Percentiles rank a stretch among this genome's conserved stretches.
These are phyloP conservation scores for Leishmania turanica DNA, from an alignment of 208 protist genomes.

Conservation along the genomic window DNA sequence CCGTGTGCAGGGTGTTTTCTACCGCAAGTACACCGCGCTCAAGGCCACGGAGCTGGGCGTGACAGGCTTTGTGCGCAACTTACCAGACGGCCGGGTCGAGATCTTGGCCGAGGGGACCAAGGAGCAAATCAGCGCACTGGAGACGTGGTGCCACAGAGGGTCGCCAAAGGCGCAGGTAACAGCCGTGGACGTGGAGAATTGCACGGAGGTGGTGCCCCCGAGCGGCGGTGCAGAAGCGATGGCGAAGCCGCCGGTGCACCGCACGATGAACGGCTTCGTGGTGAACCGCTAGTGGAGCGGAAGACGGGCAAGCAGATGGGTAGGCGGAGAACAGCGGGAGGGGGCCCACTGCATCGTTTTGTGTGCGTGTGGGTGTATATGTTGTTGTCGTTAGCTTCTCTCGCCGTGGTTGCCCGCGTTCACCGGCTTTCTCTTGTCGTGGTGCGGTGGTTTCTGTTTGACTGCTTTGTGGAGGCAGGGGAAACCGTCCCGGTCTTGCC, in stretches of 20 bases:
- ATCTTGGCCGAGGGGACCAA: conserved; percentile 68
- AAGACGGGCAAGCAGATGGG: neutral
- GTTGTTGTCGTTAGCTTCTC: neutral
- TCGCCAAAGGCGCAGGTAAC: conserved; percentile 69
- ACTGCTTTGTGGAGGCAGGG: neutral
- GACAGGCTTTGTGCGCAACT: conserved; percentile 86
- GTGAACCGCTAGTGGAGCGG: conserved; percentile 2
- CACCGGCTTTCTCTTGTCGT: neutral
- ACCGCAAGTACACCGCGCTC: conserved; percentile 77
- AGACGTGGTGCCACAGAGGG: conserved; percentile 77
- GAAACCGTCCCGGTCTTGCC: neutral
- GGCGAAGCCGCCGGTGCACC: neutral
- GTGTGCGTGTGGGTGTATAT: neutral
- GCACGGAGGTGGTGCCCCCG: conserved; percentile 1
- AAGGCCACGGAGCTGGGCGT: conserved; percentile 49
- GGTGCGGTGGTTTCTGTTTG: neutral
- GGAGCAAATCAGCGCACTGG: conserved; percentile 43
- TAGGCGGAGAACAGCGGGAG: neutral
- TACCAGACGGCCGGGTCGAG: conserved; percentile 75
- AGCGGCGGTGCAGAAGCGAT: neutral
- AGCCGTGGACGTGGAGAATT: conserved; percentile 22
- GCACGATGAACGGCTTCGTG: conserved; percentile 1
- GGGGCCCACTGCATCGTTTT: neutral
- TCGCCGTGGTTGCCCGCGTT: neutral
- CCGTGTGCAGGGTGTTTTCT: conserved; percentile 91